Evolutionary conservation across 768 basidiomycete species (phyloP).

Genomic region (Lactarius sanguifluus): DNA sequence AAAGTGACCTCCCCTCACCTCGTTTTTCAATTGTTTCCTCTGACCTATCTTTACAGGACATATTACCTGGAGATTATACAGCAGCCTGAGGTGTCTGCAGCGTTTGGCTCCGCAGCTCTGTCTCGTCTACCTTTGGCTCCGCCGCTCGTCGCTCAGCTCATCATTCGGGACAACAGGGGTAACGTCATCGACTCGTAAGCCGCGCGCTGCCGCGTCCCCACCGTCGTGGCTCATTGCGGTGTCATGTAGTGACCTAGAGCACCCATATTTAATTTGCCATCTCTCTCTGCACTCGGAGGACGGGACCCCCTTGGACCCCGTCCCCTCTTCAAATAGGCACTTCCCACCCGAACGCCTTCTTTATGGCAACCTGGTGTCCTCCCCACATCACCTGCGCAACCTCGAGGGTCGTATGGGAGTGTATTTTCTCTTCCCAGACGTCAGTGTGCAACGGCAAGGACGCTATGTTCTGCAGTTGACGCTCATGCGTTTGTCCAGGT

Average conservation of each 20-base stretch:
- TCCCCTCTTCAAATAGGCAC: constrained; percentile 51
- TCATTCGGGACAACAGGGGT: constrained; percentile 68
- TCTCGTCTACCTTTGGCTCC: constrained; percentile 84
- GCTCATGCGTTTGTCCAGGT: constrained; percentile 74
- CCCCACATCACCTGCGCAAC: constrained; percentile 77
- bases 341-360: constrained; percentile 58
- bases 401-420: constrained; percentile 77
- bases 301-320: constrained; percentile 66
- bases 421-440: constrained; percentile 90
- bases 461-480: constrained; percentile 73
- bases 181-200: constrained; percentile 79
- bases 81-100: constrained; percentile 78
- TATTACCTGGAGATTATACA: constrained; percentile 87
- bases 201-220: constrained; percentile 28
- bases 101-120: constrained; percentile 70
- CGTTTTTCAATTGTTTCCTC: constrained; percentile 6
- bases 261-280: constrained; percentile 86
- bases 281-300: constrained; percentile 73
- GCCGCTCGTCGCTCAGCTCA: constrained; percentile 77
- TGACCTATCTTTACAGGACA: constrained; percentile 34
- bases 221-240: constrained; percentile 9
- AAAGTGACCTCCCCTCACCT: constrained; percentile 26
- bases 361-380: constrained; percentile 84
- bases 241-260: constrained; percentile 68
- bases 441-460: constrained; percentile 78